phyloP scores from a whole-genome alignment of 1,284 basidiomycete genomes.

The Malassezia arunalokei region DNA sequence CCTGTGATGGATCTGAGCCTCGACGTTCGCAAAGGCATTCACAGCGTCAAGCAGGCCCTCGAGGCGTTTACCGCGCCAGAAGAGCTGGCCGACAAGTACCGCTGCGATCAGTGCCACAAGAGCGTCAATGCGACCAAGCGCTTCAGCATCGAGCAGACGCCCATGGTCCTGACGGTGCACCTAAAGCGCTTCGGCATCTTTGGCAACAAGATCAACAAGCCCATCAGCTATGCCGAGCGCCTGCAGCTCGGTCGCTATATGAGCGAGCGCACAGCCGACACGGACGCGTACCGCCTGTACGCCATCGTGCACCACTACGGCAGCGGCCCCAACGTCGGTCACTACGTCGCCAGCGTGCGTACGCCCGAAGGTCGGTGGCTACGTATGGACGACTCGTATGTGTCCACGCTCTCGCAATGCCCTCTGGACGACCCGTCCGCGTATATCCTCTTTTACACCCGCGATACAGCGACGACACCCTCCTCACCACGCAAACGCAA shows the following conservation, averaged over 20 bases:
- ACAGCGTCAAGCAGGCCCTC: constrained; percentile 62
- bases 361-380: constrained; percentile 64
- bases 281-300: constrained; percentile 61
- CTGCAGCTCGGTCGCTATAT: constrained; percentile 70
- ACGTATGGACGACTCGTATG: constrained; percentile 84
- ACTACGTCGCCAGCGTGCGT: constrained; percentile 82
- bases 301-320: constrained; percentile 89
- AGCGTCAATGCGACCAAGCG: constrained; percentile 74
- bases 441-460: constrained; percentile 84
- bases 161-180: constrained; percentile 84
- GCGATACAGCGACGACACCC: constrained; percentile 47
- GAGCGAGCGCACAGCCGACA: constrained; percentile 52
- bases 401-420: constrained; percentile 47
- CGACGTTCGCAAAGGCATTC: constrained; percentile 51
- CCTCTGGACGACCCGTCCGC: constrained; percentile 61
- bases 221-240: constrained; percentile 64
- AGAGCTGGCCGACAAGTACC: constrained; percentile 81
- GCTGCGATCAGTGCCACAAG: constrained; percentile 90
- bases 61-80: constrained; percentile 72
- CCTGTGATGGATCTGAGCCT: constrained; percentile 72
- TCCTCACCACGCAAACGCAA: constrained; percentile 7
- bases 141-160: constrained; percentile 76
- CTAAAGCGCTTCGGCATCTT: constrained; percentile 85
- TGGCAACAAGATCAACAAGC: constrained; percentile 57
- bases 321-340: constrained; percentile 80